A percentile compares a stretch with the other conserved stretches of the same genome.
phyloP scores from a whole-genome alignment of 805 yeast species.

The Suhomyces sp. region DNA sequence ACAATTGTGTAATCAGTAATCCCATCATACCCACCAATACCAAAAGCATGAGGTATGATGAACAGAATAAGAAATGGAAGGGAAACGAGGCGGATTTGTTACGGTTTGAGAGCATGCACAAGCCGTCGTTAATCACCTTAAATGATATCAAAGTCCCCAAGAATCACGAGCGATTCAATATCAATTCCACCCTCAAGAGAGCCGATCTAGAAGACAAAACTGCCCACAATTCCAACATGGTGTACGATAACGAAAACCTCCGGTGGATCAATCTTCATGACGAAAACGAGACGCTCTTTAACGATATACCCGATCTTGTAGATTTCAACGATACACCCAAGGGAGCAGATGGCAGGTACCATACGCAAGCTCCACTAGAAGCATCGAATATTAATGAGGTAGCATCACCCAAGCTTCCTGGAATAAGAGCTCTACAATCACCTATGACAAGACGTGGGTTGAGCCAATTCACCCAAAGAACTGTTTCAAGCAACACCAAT shows the following conservation, averaged over 20 bases:
- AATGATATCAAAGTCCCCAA: conserved; percentile 18
- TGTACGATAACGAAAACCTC: conserved; percentile 54
- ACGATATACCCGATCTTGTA: conserved; percentile 47
- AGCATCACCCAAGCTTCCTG: background rate
- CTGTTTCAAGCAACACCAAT: conserved; percentile 28
- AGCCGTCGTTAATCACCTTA: conserved; percentile 38
- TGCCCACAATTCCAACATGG: conserved; percentile 45
- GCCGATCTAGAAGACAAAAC: conserved; percentile 1
- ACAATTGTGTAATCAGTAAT: conserved; percentile 10
- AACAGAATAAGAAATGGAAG: conserved; percentile 54
- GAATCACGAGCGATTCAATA: background rate
- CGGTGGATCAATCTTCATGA: conserved; percentile 54
- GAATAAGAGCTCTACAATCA: conserved; percentile 1
- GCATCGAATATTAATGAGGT: background rate
- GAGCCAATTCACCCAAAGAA: conserved; percentile 37
- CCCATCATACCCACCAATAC: conserved; percentile 14
- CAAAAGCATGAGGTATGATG: conserved; percentile 52
- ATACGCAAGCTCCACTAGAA: conserved; percentile 5
- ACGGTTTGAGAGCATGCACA: conserved; percentile 44
- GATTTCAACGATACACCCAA: conserved; percentile 10
- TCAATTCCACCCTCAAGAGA: background rate
- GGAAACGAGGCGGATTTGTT: conserved; percentile 60
- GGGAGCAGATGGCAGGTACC: conserved; percentile 2
- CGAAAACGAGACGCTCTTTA: conserved; percentile 43
- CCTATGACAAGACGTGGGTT: conserved; percentile 24